These are phyloP conservation scores for Akanthomyces dipterigenus DNA, from an alignment of 2,329 filamentous ascomycete species.

Conservation along the genomic window DNA sequence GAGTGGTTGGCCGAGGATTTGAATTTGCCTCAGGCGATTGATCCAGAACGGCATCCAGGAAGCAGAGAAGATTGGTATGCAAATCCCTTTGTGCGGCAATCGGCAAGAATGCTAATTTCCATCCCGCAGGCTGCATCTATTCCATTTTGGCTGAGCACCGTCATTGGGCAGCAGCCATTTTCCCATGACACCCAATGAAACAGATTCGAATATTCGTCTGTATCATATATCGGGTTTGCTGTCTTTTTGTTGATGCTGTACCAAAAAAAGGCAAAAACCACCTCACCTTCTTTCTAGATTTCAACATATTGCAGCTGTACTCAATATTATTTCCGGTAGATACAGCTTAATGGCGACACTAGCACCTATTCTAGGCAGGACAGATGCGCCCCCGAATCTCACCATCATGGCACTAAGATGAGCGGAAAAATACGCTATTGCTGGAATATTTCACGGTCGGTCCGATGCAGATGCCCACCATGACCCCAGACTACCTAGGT, in stretches of 20 bases:
- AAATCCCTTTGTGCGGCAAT: not conserved
- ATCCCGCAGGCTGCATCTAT: conserved; percentile 10
- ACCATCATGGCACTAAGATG: not conserved
- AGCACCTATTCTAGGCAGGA: not conserved
- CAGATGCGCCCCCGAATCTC: not conserved
- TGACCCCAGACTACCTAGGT: not conserved
- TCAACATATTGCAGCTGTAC: not conserved
- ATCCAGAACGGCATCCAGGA: conserved; percentile 7
- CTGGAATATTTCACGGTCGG: not conserved
- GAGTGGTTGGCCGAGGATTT: conserved; percentile 18
- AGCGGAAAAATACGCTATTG: not conserved
- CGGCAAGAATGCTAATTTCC: not conserved
- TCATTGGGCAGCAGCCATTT: not conserved
- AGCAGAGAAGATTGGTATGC: conserved; percentile 13
- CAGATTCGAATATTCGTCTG: not conserved
- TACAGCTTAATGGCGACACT: not conserved
- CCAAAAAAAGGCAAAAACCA: too few relatives aligned
- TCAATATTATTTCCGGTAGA: not conserved
- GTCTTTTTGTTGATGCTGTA: not conserved
- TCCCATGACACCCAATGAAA: not conserved
- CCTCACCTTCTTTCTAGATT: not conserved
- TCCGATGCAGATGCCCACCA: not conserved
- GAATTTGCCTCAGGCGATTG: conserved; percentile 17
- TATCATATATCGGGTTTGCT: too few relatives aligned
- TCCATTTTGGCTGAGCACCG: conserved; percentile 6